A percentile compares a stretch with the other conserved stretches of the same genome.
Evolutionary conservation across 176 grass and related monocot species (phyloP).

Genomic region (Elymus sibiricus): DNA sequence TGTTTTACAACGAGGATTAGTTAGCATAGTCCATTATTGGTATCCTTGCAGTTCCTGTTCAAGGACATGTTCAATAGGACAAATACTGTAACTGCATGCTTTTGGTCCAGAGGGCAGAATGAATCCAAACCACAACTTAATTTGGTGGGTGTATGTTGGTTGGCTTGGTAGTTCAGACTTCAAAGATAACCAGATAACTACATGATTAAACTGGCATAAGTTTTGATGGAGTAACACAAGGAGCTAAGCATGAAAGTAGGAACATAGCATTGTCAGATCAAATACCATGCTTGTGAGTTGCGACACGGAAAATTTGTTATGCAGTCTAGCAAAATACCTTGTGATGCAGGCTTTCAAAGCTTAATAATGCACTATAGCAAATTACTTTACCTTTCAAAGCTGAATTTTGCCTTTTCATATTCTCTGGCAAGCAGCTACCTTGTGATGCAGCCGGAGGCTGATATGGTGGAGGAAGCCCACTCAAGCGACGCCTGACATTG

Average conservation of each 20-base stretch:
- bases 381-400: conserved; percentile 28
- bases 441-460: conserved; percentile 22
- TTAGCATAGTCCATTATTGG: neutral
- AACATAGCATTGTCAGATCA: neutral
- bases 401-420: conserved; percentile 10
- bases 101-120: neutral
- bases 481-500: neutral
- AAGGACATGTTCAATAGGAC: neutral
- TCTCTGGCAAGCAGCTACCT: neutral
- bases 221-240: neutral
- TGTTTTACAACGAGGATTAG: neutral
- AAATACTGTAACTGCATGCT: neutral
- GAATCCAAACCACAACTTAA: neutral
- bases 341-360: conserved; percentile 18
- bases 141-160: neutral
- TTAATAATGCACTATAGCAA: conserved; percentile 1
- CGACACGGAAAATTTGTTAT: neutral
- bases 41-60: neutral
- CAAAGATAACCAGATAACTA: neutral
- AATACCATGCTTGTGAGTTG: neutral
- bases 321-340: neutral
- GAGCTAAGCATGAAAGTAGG: neutral
- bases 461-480: conserved; percentile 15
- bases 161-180: neutral
- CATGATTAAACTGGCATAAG: neutral